A percentile compares a stretch with the other conserved stretches of the same genome.
phyloP scores from a whole-genome alignment of 2,329 filamentous ascomycete genomes.

The Colletotrichum navitas region DNA sequence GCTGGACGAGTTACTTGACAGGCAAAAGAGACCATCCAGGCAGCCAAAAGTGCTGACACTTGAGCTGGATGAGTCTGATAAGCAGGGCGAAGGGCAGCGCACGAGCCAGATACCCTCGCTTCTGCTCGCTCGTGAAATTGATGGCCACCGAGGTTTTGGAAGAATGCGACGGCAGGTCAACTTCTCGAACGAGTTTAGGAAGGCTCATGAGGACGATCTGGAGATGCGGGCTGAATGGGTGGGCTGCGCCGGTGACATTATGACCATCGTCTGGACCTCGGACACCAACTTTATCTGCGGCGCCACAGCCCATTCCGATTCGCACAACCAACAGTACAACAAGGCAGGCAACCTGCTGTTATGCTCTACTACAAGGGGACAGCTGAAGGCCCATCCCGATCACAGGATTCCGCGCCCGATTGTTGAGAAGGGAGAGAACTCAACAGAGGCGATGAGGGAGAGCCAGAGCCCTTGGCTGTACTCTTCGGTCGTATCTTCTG shows the following conservation, averaged over 20 bases:
- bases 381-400: slow-evolving; percentile 65
- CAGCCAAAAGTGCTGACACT: slow-evolving; percentile 49
- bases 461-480: slow-evolving; percentile 74
- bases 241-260: slow-evolving; percentile 72
- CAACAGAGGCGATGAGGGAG: slow-evolving; percentile 67
- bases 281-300: slow-evolving; percentile 69
- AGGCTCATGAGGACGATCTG: slow-evolving; percentile 64
- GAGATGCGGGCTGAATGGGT: slow-evolving; percentile 67
- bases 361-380: slow-evolving; percentile 60
- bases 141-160: slow-evolving; percentile 59
- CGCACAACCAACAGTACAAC: slow-evolving; percentile 75
- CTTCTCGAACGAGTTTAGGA: slow-evolving; percentile 60
- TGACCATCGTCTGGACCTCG: slow-evolving; percentile 69
- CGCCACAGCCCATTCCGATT: slow-evolving; percentile 72
- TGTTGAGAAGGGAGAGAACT: slow-evolving; percentile 66
- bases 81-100: slow-evolving; percentile 47
- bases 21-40: slow-evolving; percentile 45
- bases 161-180: slow-evolving; percentile 57
- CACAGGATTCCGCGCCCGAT: slow-evolving; percentile 69
- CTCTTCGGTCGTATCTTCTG: slow-evolving; percentile 72
- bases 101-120: slow-evolving; percentile 54
- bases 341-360: slow-evolving; percentile 72
- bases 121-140: slow-evolving; percentile 63
- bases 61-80: slow-evolving; percentile 48
- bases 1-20: slow-evolving; percentile 55